Percentiles rank a stretch among this genome's conserved stretches.
Evolutionary conservation across 495 filamentous ascomycete species (phyloP).

Genomic region (Penicillium salamii): DNA sequence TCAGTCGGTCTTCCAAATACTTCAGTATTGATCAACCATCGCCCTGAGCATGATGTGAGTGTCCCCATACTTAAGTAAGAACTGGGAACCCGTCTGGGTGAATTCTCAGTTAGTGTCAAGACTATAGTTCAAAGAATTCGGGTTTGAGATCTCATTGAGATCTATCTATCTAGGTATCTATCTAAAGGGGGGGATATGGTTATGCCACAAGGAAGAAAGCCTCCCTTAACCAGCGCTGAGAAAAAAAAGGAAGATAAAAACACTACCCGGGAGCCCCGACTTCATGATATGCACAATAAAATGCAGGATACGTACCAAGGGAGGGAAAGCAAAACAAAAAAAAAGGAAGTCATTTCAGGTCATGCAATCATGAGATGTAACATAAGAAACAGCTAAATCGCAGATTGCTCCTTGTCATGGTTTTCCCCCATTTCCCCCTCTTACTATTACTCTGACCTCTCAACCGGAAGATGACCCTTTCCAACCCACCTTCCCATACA

Average conservation of each 20-base stretch:
- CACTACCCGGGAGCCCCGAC: slow-evolving; percentile 7
- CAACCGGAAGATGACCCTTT: background rate
- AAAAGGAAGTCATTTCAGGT: slow-evolving; percentile 3
- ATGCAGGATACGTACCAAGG: slow-evolving; percentile 7
- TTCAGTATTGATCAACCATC: too few relatives aligned
- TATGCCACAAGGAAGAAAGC: slow-evolving; percentile 5
- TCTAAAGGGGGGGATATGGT: slow-evolving; percentile 7
- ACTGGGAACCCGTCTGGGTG: too few relatives aligned
- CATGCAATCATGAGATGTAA: slow-evolving; percentile 10
- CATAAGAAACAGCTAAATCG: slow-evolving; percentile 5
- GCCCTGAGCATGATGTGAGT: too few relatives aligned
- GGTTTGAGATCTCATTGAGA: slow-evolving; percentile 2
- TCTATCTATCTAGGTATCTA: slow-evolving; percentile 26
- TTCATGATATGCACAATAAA: slow-evolving; percentile 6
- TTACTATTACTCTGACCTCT: slow-evolving; percentile 3
- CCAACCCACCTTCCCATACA: background rate
- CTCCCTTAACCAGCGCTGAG: slow-evolving; percentile 5
- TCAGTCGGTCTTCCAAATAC: too few relatives aligned
- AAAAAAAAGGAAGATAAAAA: slow-evolving; percentile 11
- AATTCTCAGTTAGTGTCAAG: too few relatives aligned
- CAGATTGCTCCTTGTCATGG: slow-evolving; percentile 9
- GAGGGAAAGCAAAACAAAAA: slow-evolving; percentile 1
- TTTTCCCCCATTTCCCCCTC: slow-evolving; percentile 2
- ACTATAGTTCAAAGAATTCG: background rate
- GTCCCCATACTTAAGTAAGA: too few relatives aligned